A percentile compares a stretch with the other conserved stretches of the same genome.
Conservation (phyloP, 306 rosid species). For the Sophora flavescens region DNA sequence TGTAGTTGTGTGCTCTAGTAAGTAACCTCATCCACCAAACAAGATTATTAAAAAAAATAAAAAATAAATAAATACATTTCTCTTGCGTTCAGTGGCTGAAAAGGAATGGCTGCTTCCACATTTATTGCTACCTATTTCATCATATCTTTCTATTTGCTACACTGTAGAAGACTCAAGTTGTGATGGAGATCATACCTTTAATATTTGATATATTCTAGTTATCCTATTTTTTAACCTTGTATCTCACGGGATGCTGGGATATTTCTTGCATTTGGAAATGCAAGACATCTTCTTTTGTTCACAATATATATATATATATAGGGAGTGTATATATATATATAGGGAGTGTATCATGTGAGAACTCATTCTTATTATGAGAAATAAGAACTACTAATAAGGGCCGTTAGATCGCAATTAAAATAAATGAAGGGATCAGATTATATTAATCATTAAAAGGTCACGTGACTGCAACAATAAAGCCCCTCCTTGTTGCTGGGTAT, state of each 20-base stretch:
- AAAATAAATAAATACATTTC: background rate
- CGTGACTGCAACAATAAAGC: too few species aligned
- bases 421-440: too few species aligned
- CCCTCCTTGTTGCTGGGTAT: too few species aligned
- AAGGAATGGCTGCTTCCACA: background rate
- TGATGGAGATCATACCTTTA: conserved; percentile 1
- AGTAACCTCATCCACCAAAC: conserved; percentile 16
- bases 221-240: conserved; percentile 19
- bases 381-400: too few species aligned
- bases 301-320: too few species aligned
- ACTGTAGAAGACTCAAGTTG: background rate
- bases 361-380: too few species aligned
- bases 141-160: conserved; percentile 1
- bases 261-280: conserved; percentile 32
- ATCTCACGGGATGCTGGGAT: conserved; percentile 8
- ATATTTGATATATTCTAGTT: conserved; percentile 6
- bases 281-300: conserved; percentile 1
- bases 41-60: too few species aligned
- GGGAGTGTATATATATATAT: too few species aligned
- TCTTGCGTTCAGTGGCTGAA: conserved; percentile 13
- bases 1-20: background rate
- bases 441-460: too few species aligned
- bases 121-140: background rate
- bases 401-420: too few species aligned
- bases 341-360: too few species aligned